These are phyloP conservation scores for Coelastrella sp. DNA, from an alignment of 139 green algal genomes.

Conservation along the genomic window DNA sequence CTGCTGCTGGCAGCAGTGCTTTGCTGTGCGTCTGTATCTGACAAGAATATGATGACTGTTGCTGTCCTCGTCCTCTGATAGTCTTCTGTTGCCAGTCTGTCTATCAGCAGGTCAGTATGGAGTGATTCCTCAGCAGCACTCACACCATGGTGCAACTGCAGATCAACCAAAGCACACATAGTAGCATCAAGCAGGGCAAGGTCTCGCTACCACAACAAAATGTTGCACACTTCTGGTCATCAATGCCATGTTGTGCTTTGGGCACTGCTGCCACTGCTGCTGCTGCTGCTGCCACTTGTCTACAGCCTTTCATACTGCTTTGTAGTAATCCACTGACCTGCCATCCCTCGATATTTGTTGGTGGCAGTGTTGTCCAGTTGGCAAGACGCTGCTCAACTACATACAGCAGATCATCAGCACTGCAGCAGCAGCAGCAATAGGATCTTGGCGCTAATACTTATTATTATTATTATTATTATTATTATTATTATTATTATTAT, in stretches of 20 bases:
- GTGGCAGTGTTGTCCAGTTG: not conserved
- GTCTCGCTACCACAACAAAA: not conserved
- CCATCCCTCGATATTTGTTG: constrained; percentile 13
- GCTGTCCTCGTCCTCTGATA: constrained; percentile 14
- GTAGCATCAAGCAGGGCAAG: not conserved
- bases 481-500: too few relatives aligned
- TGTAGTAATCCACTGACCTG: not conserved
- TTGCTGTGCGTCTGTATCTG: not conserved
- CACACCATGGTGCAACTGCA: constrained; percentile 11
- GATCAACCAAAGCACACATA: not conserved
- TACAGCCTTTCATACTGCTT: too few relatives aligned
- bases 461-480: too few relatives aligned
- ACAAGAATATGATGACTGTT: constrained; percentile 28
- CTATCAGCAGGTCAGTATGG: constrained; percentile 24
- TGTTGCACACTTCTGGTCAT: too few relatives aligned
- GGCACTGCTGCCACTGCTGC: too few relatives aligned
- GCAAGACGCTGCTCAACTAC: constrained; percentile 6
- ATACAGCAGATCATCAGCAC: not conserved
- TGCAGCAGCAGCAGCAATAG: constrained; percentile 17
- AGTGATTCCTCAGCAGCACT: not conserved
- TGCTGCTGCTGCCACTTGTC: too few relatives aligned
- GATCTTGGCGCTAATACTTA: not conserved
- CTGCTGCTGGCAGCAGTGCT: not conserved
- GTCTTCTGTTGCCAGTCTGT: constrained; percentile 29
- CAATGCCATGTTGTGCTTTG: too few relatives aligned